Base-by-base conservation (phyloP, 176 grass and related monocot genomes). In the Dendrocalamus sinicus region DNA sequence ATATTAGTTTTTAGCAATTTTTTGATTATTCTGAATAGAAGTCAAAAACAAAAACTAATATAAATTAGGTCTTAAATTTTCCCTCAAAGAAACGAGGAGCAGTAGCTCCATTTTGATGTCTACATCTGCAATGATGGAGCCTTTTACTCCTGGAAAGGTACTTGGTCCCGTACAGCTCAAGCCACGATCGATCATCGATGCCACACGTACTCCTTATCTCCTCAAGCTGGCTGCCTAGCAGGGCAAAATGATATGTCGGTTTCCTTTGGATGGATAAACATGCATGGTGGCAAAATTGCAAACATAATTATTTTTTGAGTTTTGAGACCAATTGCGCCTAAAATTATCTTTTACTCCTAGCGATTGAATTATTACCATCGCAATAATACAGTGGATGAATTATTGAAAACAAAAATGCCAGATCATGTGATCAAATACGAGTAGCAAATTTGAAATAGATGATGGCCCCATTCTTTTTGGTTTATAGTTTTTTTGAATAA, bases 221-320 rank as follows among this genome's bases (percentile, higher is more conserved):
- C 83, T 84, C 70, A 5, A 8, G 73, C 13, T 30, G 30, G 30
- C 64, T 28, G 4, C 17, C 11, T 62, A 16, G 23, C 23, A 22
- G n/a, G 1, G 70, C 28, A 22, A 7, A 2, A 3, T 50, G 81
- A 67, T 66, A 1, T 1, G 48, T 77, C 62, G 35, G 73, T 23
- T 85, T 70, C 39, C 51, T 35, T 22, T 5, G 39, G 35, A 4
- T 70, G 75, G 84, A 86, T 61, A 86, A 47, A 60, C 24, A 86
- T 48, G 63, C 9, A 35, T 46, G 50, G 22, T 44, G 52, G 8
- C 39, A 20, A 58, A 70, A 59, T n/a, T 35, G 9, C 39, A 16
- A 26, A 11, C 23, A 9, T 54, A 53, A 46, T 83, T 12, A 17
- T 17, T 53, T 17, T 17, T 53, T 17, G 15, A 53, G 51, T 17